These are phyloP conservation scores for Mycena galopus DNA, from an alignment of 768 basidiomycete species.

Conservation along the genomic window DNA sequence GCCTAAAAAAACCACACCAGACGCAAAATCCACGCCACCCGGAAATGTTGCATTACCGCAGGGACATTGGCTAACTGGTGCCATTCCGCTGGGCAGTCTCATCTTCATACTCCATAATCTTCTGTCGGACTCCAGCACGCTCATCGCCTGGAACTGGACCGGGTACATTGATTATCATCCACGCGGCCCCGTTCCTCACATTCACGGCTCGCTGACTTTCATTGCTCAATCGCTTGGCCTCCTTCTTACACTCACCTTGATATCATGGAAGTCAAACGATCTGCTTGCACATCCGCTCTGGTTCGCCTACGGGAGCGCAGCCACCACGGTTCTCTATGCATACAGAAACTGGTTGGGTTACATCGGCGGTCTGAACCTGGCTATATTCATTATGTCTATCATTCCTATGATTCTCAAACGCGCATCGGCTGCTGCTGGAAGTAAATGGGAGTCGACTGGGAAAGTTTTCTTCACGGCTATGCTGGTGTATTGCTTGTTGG, in stretches of 20 bases:
- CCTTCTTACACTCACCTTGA: slow-evolving; percentile 46
- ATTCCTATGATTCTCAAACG: slow-evolving; percentile 66
- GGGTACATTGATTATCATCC: slow-evolving; percentile 76
- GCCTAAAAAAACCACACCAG: neutral
- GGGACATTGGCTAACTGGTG: slow-evolving; percentile 46
- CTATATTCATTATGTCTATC: slow-evolving; percentile 75
- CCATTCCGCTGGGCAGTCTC: slow-evolving; percentile 74
- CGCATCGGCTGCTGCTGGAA: slow-evolving; percentile 54
- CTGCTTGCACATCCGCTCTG: slow-evolving; percentile 61
- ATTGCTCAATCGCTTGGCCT: slow-evolving; percentile 72
- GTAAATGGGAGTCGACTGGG: slow-evolving; percentile 46
- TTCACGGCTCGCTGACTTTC: slow-evolving; percentile 79
- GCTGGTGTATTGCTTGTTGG: slow-evolving; percentile 71
- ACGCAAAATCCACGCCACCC: slow-evolving; percentile 9
- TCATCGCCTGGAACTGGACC: slow-evolving; percentile 91
- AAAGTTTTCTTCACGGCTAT: slow-evolving; percentile 69
- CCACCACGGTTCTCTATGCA: slow-evolving; percentile 68
- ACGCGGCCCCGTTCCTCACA: slow-evolving; percentile 78
- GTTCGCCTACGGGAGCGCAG: slow-evolving; percentile 66
- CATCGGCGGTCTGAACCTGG: slow-evolving; percentile 70
- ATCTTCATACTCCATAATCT: slow-evolving; percentile 82
- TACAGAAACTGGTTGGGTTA: slow-evolving; percentile 81
- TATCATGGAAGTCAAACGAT: slow-evolving; percentile 32
- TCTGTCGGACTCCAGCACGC: slow-evolving; percentile 80
- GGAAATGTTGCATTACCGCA: slow-evolving; percentile 4